Evolutionary conservation across 768 basidiomycete species (phyloP), one percentile per base, ranked within the genome.

Genomic region (Grammothele lineata): DNA sequence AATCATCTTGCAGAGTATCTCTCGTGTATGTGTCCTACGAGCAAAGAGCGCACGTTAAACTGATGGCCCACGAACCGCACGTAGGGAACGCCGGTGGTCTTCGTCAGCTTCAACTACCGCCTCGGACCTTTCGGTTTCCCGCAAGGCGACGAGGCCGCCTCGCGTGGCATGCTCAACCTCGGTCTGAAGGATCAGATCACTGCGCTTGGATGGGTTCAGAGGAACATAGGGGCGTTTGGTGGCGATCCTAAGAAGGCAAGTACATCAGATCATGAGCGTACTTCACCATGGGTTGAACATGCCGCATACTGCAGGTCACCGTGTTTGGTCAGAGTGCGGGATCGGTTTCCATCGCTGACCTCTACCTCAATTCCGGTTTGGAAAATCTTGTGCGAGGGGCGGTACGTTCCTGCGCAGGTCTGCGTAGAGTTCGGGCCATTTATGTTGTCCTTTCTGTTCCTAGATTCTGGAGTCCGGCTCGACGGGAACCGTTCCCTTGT

Each of bases 131-230:
- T 78, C 12, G 80, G 78, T 0, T 79, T 72, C 44, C 68, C 73
- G 4, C 66, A 67, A 48, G 72, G 73, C 5, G 45, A 57, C 8
- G 69, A 73, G 65, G 76, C 76, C 15, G 62, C 58, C 5, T 50
- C 60, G 12, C 61, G 62, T 4, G 65, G 63, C 9, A 66, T 68
- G 1, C 62, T 75, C 8, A 77, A 77, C 53, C 63, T 78, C 58
- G 85, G 86, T 0, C 86, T 88, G 66, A 87, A 86, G 62, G 87
- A 89, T 57, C 84, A 85, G 56, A 85, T 85, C 83, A 54, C 82
- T 18, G 85, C 78, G 0, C 58, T 88, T 17, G 64, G 75, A 56
- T 88, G 86, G 85, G 66, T 87, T 11, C 75, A 70, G 42, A 72
- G 72, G 8, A 84, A 87, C 53, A 84, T 87, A 15, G 63, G 60